Conservation (phyloP, 2,329 filamentous ascomycete species). For the Bipolaris sorokiniana region DNA sequence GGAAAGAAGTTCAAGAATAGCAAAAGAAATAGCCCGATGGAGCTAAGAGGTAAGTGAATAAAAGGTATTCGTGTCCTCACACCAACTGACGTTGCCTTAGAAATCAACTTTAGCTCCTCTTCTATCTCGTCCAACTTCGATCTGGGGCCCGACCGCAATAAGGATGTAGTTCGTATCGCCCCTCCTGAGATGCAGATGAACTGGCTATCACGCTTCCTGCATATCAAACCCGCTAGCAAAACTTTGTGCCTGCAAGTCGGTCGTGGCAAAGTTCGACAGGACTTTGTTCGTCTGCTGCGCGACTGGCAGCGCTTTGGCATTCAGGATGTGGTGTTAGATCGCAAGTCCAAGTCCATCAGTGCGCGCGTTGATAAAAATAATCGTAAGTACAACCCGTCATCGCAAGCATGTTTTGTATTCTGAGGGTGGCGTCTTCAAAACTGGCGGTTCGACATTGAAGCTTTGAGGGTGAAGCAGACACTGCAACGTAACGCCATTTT, state of each 20-base stretch:
- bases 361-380: conserved; percentile 78
- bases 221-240: conserved; percentile 80
- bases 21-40: conserved; percentile 40
- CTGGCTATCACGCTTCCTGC: conserved; percentile 88
- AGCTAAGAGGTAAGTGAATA: conserved; percentile 49
- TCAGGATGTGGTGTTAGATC: conserved; percentile 77
- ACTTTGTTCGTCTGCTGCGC: conserved; percentile 74
- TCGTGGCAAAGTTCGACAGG: conserved; percentile 75
- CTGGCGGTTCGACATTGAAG: conserved; percentile 26
- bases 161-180: conserved; percentile 48
- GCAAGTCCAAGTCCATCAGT: conserved; percentile 77
- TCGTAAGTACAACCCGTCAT: conserved; percentile 63
- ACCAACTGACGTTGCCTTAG: conserved; percentile 18
- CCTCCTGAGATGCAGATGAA: conserved; percentile 62
- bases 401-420: conserved; percentile 20
- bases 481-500: conserved; percentile 30
- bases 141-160: conserved; percentile 41
- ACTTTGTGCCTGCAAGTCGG: conserved; percentile 77
- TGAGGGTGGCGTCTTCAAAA: conserved; percentile 22
- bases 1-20: conserved; percentile 57
- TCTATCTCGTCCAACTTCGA: conserved; percentile 44
- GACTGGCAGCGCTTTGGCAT: conserved; percentile 86
- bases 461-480: conserved; percentile 20
- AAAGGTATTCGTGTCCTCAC: conserved; percentile 18
- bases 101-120: conserved; percentile 39